Base-by-base conservation (phyloP, 2,329 filamentous ascomycete species). In the Stylonectria norvegica region DNA sequence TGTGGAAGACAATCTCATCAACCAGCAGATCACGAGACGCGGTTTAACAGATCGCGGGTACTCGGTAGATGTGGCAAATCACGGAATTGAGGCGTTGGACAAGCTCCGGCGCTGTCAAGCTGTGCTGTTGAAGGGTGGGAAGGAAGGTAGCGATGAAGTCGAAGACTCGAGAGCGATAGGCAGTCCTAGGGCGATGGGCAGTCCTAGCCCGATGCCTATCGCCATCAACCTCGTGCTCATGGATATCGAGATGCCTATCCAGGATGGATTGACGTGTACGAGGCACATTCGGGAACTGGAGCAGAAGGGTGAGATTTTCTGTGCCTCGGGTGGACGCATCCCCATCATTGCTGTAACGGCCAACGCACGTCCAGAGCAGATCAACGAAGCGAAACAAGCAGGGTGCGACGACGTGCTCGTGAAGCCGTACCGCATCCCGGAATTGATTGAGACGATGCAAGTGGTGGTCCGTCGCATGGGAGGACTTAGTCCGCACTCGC, bases 231-330 rank as follows among this genome's bases (percentile, higher is more conserved):
- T 86, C 4, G 77, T 88, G 14, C 68, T 88, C 15, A 88, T 88
- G 84, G 85, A 88, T 53, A 79, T 86, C 51, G 82, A 87, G 56
- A 87, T 88, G 84, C 84, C 84, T 2, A 65, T 86, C 12, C 83
- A 85, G 70, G 82, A 87, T 50, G 85, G 85, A 0, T 65, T 85
- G 41, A 78, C 79, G 2, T 85, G 83, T 56, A 83, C 81, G 10
- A 70, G 72, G 20, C 71, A 72, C 30, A 86, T 89, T 40, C 73
- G 85, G 12, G 71, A 78, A 45, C 61, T 85, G 40, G 80, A 86
- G 59, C 63, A 62, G 28, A 62, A 70, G 22, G 76, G 76, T 7
- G 69, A 69, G 45, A 66, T 83, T 4, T 60, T 67, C 29, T 64
- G 61, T 40, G 58, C 61, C 4, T 64, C 59, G 11, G 70, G 71